Percentiles rank a stretch among this genome's conserved stretches.
These are phyloP conservation scores for Mycena chlorophos DNA, from an alignment of 768 basidiomycete genomes.

Conservation along the genomic window DNA sequence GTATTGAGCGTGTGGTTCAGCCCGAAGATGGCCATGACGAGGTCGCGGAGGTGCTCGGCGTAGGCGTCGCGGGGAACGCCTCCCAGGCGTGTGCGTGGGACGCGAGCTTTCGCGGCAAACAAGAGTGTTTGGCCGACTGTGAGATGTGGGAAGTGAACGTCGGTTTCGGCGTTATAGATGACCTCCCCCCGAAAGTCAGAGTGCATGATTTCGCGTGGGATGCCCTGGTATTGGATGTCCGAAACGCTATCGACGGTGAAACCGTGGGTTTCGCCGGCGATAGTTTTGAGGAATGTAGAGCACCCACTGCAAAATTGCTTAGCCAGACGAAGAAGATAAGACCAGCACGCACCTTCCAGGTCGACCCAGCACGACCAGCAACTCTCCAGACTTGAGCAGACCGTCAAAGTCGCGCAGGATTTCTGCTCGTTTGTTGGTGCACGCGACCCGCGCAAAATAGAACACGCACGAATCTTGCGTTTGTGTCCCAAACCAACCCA, in stretches of 20 bases:
- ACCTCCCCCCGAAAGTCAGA: slow-evolving; percentile 50
- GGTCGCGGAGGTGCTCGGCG: slow-evolving; percentile 38
- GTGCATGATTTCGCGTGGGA: slow-evolving; percentile 43
- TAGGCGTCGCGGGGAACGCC: slow-evolving; percentile 35
- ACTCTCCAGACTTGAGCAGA: slow-evolving; percentile 48
- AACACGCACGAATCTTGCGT: slow-evolving; percentile 20
- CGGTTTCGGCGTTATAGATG: slow-evolving; percentile 43
- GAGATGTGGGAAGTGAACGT: slow-evolving; percentile 53
- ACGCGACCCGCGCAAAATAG: no score
- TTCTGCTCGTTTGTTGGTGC: slow-evolving; percentile 22
- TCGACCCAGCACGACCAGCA: slow-evolving; percentile 48
- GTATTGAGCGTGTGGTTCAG: slow-evolving; percentile 60
- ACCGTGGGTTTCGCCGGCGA: slow-evolving; percentile 40
- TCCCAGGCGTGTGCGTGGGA: slow-evolving; percentile 36
- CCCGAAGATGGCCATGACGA: slow-evolving; percentile 59
- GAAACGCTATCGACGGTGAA: slow-evolving; percentile 12
- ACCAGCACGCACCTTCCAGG: slow-evolving; percentile 32
- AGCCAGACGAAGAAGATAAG: background rate
- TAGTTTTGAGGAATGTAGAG: slow-evolving; percentile 51
- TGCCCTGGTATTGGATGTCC: slow-evolving; percentile 34
- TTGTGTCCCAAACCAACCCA: slow-evolving; percentile 25
- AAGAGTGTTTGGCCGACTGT: slow-evolving; percentile 48
- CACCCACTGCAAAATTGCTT: slow-evolving; percentile 32
- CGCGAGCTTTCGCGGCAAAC: slow-evolving; percentile 55
- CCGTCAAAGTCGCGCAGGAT: slow-evolving; percentile 52